Base-by-base conservation (phyloP, 2,329 filamentous ascomycete genomes). In the Colletotrichum trifolii region DNA sequence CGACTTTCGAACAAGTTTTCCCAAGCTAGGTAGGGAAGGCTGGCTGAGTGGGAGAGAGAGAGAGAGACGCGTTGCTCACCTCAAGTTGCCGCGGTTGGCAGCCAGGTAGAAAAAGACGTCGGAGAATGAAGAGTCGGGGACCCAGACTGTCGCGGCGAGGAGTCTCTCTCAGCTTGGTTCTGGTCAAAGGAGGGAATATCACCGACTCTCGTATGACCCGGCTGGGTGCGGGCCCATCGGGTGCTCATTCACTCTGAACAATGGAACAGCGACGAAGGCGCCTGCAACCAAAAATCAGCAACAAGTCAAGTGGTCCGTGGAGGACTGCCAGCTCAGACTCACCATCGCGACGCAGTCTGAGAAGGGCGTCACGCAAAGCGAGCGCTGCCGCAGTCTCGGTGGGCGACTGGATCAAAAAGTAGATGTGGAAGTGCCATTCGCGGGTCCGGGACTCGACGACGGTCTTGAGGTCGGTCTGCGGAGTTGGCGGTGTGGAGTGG, bases 401-500 rank as follows among this genome's bases (percentile, higher is more conserved):
- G 1, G 73, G 69, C 34, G 74, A 76, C 54, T 75, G 74, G 2
- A 74, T 63, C 33, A 75, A 46, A 60, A 76, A 76, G 39, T 76
- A 76, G 13, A 76, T 76, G 48, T 76, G 74, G 58, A 76, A 76
- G 57, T 76, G 74, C 74, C 74, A 75, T 60, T 75, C 73, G 34
- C 73, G 68, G 9, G 69, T 73, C 13, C 73, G 72, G 15, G 52
- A 60, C 46, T 73, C 70, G 13, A 75, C 73, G 2, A 75, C 73
- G 4, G 71, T 73, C 50, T 75, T 70, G 7, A 75, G 59, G 54
- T 75, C 73, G 12, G 66, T 66, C 52, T 75, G 70, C 11, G 72
- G 73, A 6, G 58, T 34, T 6, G 68, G 66, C 3, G 46, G 46
- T 13, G 59, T 39, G 33, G 72, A 56, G 8, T 63, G 60, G 1